Base-by-base conservation (phyloP, 2,329 filamentous ascomycete genomes). In the Rhexocercosporidium sp. region DNA sequence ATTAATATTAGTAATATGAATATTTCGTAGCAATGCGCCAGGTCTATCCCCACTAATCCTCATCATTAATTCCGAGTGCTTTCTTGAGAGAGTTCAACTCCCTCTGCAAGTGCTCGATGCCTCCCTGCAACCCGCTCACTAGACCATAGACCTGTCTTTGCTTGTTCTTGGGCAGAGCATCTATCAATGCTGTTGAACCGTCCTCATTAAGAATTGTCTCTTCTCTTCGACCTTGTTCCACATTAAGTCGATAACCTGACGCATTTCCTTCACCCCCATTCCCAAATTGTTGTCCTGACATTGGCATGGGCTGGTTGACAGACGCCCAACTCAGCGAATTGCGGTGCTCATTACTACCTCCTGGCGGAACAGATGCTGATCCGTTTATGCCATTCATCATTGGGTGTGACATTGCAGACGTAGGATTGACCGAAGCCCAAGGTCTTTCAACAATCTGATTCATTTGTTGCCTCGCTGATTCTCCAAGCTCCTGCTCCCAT, bases 231-330 rank as follows among this genome's bases (percentile, higher is more conserved):
- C 51, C 67, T 37, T 71, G 70, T 31, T 75, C 74, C 14, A 62
- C n/a, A 39, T 56, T 70, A 18, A 44, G 66, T 22, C 64, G 65
- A 70, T 82, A 82, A 31, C 72, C 71, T 27, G 75, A 72, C 25
- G 76, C 75, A 69, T 85, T 85, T 61, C 66, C 64, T 3, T 73
- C 70, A 29, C 82, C 83, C 27, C 51, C 61, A 62, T 57, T 66
- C 14, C 47, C 60, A 51, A 59, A 63, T 80, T 77, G 53, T 31
- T 66, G 69, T 3, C 53, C 46, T 29, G 66, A 25, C 47, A 59
- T 34, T 12, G 70, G 44, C 4, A 66, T 56, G 20, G 63, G 66
- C 53, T 72, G 69, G 46, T 72, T 72, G 6, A 74, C 73, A 20
- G 70, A 64, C 39, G 72, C 70, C 73, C 72, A 75, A 20, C 69